Evolutionary conservation across 1,284 basidiomycete genomes (phyloP).

Genomic region (Cutaneotrichosporon curvatum): DNA sequence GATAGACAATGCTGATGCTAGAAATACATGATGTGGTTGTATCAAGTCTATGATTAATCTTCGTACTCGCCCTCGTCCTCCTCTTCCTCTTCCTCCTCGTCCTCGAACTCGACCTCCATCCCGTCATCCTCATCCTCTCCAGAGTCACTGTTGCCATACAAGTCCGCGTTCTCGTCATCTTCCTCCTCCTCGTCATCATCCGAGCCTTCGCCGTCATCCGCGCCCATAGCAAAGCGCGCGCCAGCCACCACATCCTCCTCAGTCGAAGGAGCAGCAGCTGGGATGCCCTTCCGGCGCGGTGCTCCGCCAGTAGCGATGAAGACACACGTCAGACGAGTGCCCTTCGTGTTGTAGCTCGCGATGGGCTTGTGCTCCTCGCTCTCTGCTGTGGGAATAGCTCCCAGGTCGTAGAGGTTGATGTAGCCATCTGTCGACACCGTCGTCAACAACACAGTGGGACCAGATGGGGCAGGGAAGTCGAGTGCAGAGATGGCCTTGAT

Average conservation of each 20-base stretch:
- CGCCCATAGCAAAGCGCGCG: slow-evolving; percentile 20
- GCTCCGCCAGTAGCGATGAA: slow-evolving; percentile 57
- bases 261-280: slow-evolving; percentile 42
- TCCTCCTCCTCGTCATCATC: slow-evolving; percentile 22
- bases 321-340: slow-evolving; percentile 72
- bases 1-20: no score
- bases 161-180: slow-evolving; percentile 44
- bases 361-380: slow-evolving; percentile 48
- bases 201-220: slow-evolving; percentile 20
- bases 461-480: slow-evolving; percentile 21
- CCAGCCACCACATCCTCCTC: slow-evolving; percentile 30
- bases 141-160: background rate
- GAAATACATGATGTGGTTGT: no score
- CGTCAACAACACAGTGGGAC: slow-evolving; percentile 56
- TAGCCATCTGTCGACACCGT: slow-evolving; percentile 78
- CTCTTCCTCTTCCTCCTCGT: slow-evolving; percentile 1
- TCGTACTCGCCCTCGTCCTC: slow-evolving; percentile 5
- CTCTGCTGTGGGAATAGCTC: slow-evolving; percentile 39
- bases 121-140: slow-evolving; percentile 3
- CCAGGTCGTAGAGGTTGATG: slow-evolving; percentile 70
- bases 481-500: slow-evolving; percentile 43
- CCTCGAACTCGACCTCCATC: slow-evolving; percentile 1
- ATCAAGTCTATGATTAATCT: background rate
- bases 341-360: slow-evolving; percentile 71
- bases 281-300: slow-evolving; percentile 19